phyloP scores from a whole-genome alignment of 306 rosid species.

The Quercus wislizeni region DNA sequence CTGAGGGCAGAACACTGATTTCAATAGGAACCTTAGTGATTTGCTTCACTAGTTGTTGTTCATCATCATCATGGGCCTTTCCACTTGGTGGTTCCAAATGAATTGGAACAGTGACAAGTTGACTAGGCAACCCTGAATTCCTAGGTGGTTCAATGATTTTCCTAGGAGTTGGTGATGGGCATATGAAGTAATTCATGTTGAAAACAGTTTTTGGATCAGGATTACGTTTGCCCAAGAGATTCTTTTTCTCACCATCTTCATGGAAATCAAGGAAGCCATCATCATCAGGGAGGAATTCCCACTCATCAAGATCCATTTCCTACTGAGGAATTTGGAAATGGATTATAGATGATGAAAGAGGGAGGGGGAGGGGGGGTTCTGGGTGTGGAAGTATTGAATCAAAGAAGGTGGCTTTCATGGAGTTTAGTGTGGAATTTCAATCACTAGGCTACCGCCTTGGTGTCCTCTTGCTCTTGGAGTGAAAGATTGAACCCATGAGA shows the following conservation, averaged over 20 bases:
- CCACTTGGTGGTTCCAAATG: slow-evolving; percentile 33
- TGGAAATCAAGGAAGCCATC: slow-evolving; percentile 53
- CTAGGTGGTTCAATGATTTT: slow-evolving; percentile 15
- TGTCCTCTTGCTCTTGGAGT: slow-evolving; percentile 33
- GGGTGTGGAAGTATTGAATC: slow-evolving; percentile 22
- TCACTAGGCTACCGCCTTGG: slow-evolving; percentile 12
- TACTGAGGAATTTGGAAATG: slow-evolving; percentile 1
- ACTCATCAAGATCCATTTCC: slow-evolving; percentile 67
- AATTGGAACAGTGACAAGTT: slow-evolving; percentile 38
- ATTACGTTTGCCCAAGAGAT: slow-evolving; percentile 22
- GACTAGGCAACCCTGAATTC: slow-evolving; percentile 26
- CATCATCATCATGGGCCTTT: slow-evolving; percentile 10
- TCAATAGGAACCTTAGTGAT: slow-evolving; percentile 8
- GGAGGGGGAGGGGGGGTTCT: background rate
- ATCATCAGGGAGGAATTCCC: slow-evolving; percentile 72
- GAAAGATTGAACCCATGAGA: slow-evolving; percentile 16
- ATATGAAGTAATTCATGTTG: slow-evolving; percentile 49
- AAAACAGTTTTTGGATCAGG: slow-evolving; percentile 32
- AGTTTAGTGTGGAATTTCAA: slow-evolving; percentile 36
- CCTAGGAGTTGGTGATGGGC: slow-evolving; percentile 47
- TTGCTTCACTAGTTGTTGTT: slow-evolving; percentile 10
- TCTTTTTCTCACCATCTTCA: slow-evolving; percentile 42
- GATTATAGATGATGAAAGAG: slow-evolving; percentile 11
- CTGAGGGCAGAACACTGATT: slow-evolving; percentile 15
- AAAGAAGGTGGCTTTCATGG: slow-evolving; percentile 54